phyloP scores from a whole-genome alignment of 371 early-diverging fungal genomes.

The Mucor mucedo region DNA sequence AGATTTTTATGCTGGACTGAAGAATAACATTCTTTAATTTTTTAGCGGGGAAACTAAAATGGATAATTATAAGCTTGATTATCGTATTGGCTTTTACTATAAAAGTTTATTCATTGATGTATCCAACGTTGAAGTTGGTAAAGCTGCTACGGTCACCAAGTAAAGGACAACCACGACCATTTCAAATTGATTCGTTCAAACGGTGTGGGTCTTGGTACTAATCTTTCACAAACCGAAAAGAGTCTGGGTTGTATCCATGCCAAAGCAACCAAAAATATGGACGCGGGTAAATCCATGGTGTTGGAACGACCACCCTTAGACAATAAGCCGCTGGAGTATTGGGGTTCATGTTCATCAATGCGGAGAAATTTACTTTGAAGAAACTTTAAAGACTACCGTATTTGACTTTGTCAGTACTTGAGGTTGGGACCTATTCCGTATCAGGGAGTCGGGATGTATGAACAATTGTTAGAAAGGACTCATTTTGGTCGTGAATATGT shows the following conservation, averaged over 20 bases:
- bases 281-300: constrained; percentile 73
- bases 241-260: constrained; percentile 28
- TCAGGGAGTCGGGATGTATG: constrained; percentile 73
- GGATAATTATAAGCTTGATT: too few species aligned
- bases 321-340: constrained; percentile 71
- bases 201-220: constrained; percentile 75
- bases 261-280: constrained; percentile 6
- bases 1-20: too few species aligned
- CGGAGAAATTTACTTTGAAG: constrained; percentile 88
- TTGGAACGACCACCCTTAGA: constrained; percentile 93
- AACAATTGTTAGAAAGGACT: constrained; percentile 44
- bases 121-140: too few species aligned
- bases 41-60: too few species aligned
- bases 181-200: constrained; percentile 63
- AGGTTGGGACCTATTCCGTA: constrained; percentile 92
- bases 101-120: too few species aligned
- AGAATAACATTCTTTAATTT: too few species aligned
- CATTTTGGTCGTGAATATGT: constrained; percentile 62
- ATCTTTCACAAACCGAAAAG: constrained; percentile 44
- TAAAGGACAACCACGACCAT: too few species aligned
- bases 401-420: constrained; percentile 75
- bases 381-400: constrained; percentile 68
- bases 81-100: too few species aligned
- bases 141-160: too few species aligned
- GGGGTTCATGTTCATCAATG: constrained; percentile 81